A percentile compares a stretch with the other conserved stretches of the same genome.
Evolutionary conservation across 2,329 filamentous ascomycete genomes (phyloP).

Genomic region (Fusarium mangiferae): DNA sequence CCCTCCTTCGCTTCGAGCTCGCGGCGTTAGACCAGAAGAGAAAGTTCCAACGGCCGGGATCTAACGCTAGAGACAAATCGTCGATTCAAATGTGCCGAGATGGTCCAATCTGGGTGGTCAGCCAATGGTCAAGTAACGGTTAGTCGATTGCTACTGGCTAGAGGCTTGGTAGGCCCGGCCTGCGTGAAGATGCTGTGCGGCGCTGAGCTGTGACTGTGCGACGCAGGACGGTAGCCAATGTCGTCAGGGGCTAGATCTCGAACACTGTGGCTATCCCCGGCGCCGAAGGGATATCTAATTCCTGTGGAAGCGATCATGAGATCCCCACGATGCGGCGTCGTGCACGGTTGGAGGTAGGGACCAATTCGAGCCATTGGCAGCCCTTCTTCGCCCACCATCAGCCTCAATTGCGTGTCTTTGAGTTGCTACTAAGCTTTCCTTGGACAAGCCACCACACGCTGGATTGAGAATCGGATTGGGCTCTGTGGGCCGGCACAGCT

Average conservation of each 20-base stretch:
- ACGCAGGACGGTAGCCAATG: conserved; percentile 24
- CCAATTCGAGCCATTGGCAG: conserved; percentile 16
- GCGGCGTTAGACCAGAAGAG: conserved; percentile 14
- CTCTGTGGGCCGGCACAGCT: conserved; percentile 7
- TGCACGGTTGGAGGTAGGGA: conserved; percentile 37
- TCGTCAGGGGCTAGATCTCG: conserved; percentile 39
- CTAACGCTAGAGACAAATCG: conserved; percentile 30
- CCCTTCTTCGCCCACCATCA: conserved; percentile 21
- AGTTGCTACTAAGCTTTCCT: conserved; percentile 7
- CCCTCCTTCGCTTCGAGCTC: conserved; percentile 20
- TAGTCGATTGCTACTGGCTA: conserved; percentile 20
- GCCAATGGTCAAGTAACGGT: conserved; percentile 20
- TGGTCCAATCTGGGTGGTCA: conserved; percentile 4
- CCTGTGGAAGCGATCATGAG: conserved; percentile 38
- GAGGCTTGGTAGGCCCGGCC: conserved; percentile 1
- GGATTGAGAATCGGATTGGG: conserved; percentile 11
- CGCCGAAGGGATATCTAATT: conserved; percentile 18
- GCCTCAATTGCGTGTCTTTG: conserved; percentile 1
- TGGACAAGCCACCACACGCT: conserved; percentile 17
- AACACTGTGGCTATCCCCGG: conserved; percentile 13
- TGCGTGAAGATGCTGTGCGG: conserved; percentile 9
- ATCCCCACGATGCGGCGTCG: conserved; percentile 44
- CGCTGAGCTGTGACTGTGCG: background rate
- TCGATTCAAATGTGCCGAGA: conserved; percentile 20
- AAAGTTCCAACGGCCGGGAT: conserved; percentile 33